Base-by-base conservation (phyloP, 495 filamentous ascomycete species). In the Penicillium nucicola region DNA sequence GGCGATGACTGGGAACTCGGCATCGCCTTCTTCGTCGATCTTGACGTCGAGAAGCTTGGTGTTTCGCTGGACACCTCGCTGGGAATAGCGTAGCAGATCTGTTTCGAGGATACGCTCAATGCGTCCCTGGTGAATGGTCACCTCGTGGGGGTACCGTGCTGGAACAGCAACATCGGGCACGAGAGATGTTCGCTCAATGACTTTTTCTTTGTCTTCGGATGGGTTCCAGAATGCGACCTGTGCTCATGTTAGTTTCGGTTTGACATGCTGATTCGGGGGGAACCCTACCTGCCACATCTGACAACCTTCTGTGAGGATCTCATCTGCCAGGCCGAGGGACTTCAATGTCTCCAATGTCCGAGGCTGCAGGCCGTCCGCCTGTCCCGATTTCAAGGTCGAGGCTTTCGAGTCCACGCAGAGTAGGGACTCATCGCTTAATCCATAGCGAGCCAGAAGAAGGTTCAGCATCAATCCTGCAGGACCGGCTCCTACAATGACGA, bases 311-410 rank as follows among this genome's bases (percentile, higher is more conserved):
- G 52, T 60, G 20, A 72, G 57, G 34, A 72, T 67, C 45, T 72
- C 69, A 50, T 72, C 69, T 2, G 54, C 60, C 2, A 72, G 48
- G 1, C 66, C 67, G 0, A 72, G 61, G 4, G 66, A 70, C 47
- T 74, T 70, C 13, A 88, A 75, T n/a, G 86, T 85, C 62, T 88
- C 85, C 3, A 86, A 65, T 10, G 76, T 85, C 13, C 85, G 80
- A 22, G 74, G 73, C 57, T 82, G 74, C 4, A 85, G 67, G 7
- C 84, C 84, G 63, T 88, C 84, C 12, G 84, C 84, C 60, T 86
- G 84, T 2, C 84, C 83, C 5, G 72, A 69, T 46, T 76, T 71
- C 12, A 75, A 51, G 1, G 67, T 67, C 0, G 55, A 55, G 0
- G 72, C 48, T 48, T 79, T 79, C 1, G 70, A 56, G 51, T 80